phyloP scores from a whole-genome alignment of 441 rosid genomes.

The Jatropha podagrica region DNA sequence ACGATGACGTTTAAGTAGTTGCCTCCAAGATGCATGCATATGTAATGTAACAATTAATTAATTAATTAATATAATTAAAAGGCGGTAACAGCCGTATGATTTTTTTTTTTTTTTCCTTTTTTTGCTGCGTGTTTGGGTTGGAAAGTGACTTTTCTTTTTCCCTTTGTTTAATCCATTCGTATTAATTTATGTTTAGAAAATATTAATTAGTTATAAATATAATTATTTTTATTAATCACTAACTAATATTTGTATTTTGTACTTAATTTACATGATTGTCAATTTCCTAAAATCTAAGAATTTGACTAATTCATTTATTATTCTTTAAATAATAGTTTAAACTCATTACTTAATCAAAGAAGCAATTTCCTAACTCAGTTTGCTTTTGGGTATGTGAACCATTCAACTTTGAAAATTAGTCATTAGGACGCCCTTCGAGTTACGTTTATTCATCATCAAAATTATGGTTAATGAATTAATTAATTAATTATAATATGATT shows the following conservation, averaged over 20 bases:
- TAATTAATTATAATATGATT: no score
- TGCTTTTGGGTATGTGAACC: constrained; percentile 15
- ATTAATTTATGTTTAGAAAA: no score
- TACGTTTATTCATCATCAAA: constrained; percentile 4
- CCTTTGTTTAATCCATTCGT: background rate
- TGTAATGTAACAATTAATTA: background rate
- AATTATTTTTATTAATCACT: no score
- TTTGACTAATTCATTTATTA: background rate
- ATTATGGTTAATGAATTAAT: no score
- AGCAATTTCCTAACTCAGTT: constrained; percentile 6
- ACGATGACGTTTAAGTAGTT: constrained; percentile 32
- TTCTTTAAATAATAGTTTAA: no score
- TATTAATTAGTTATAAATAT: no score
- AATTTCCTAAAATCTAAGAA: no score
- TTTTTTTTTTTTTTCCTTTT: background rate
- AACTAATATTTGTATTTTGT: no score
- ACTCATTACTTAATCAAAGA: background rate
- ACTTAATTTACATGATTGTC: no score
- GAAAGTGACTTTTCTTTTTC: background rate
- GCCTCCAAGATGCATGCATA: constrained; percentile 27
- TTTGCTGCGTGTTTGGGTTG: background rate
- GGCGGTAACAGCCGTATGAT: constrained; percentile 4
- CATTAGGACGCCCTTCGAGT: constrained; percentile 18
- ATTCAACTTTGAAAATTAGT: constrained; percentile 10
- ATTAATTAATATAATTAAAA: background rate